Conservation (phyloP, 306 rosid genomes). For the Bauhinia variegata region DNA sequence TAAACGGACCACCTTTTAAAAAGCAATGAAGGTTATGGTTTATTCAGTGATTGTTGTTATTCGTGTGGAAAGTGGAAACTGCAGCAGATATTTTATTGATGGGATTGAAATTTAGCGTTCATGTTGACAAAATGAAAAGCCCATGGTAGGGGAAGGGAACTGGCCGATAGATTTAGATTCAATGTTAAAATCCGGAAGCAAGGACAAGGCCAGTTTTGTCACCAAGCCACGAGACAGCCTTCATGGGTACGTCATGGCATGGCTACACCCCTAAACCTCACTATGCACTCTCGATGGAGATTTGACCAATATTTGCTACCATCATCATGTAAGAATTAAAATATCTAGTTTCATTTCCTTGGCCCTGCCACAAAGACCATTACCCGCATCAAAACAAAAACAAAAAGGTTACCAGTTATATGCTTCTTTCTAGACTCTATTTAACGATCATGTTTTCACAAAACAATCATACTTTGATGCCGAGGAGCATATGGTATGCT, state of each 20-base stretch:
- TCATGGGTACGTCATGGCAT: constrained; percentile 40
- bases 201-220: constrained; percentile 47
- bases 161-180: constrained; percentile 42
- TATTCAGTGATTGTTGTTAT: constrained; percentile 2
- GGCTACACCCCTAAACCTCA: constrained; percentile 26
- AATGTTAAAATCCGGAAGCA: constrained; percentile 30
- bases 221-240: constrained; percentile 46
- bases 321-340: constrained; percentile 28
- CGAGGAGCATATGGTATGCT: too few species aligned
- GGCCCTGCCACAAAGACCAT: constrained; percentile 24
- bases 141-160: neutral
- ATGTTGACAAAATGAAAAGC: constrained; percentile 23
- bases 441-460: neutral
- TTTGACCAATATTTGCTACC: constrained; percentile 15
- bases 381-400: constrained; percentile 37
- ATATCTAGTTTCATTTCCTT: constrained; percentile 3
- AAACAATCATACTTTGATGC: too few species aligned
- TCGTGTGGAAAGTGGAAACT: constrained; percentile 34
- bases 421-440: constrained; percentile 30
- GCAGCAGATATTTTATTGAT: constrained; percentile 37
- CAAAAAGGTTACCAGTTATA: constrained; percentile 30
- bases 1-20: constrained; percentile 4
- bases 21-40: neutral
- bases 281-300: constrained; percentile 17
- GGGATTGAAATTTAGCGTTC: constrained; percentile 40